Evolutionary conservation across 768 basidiomycete species (phyloP), one percentile per base, ranked within the genome.

Genomic region (Xerocomellus dryophilus): DNA sequence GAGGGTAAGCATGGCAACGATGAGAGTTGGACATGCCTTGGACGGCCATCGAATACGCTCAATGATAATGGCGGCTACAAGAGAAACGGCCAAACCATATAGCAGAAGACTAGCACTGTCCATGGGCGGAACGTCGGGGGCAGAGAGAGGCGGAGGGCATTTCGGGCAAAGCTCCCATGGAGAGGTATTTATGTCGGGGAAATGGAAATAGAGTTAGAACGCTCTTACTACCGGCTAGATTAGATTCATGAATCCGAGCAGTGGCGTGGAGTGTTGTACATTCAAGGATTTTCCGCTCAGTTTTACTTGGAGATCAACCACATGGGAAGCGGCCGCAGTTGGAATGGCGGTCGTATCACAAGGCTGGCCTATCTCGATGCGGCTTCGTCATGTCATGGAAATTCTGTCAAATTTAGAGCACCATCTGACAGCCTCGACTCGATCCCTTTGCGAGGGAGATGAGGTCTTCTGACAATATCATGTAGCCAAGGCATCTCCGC

Each of bases 151-250:
- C 53, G 58, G 59, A 47, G 62, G 57, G 61, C 66, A 71, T 71
- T 71, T 62, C 60, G 45, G 58, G 58, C 50, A 42, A 53, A 40
- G 51, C 38, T 35, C 51, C 50, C 63, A 63, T 63, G 62, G 40
- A 57, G 47, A 51, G 47, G 69, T 69, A 69, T 69, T 69, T 69
- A 69, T 71, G 68, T 67, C 50, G 61, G 58, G 53, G 52, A 64
- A 45, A 59, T 62, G 62, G 60, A 61, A 58, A 61, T 68, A 69
- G 65, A 69, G 65, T 71, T 69, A 57, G 58, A 59, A 59, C 51
- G 53, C 54, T 53, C 44, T 54, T 54, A 32, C 46, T 20, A 50
- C 52, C 57, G 53, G 54, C 41, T 53, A 65, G 67, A 65, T 71
- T 69, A 71, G 58, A 69, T 69, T 59, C 38, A 51, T 49, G 41